Evolutionary conservation across 2,329 filamentous ascomycete species (phyloP).

Genomic region (Immersiporthe knoxdaviesiana): DNA sequence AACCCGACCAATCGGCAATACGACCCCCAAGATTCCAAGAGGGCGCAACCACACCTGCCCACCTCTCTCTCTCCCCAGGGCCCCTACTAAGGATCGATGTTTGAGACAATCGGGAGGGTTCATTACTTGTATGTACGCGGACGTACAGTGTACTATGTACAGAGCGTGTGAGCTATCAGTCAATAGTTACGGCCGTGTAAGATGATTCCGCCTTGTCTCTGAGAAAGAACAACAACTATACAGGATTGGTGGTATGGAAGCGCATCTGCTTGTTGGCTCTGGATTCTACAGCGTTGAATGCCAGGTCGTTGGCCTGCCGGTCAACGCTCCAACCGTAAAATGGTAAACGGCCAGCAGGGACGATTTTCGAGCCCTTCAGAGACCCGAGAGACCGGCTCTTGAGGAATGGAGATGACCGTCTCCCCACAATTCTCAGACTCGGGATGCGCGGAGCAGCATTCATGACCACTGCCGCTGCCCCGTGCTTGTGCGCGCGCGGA

Average conservation of each 20-base stretch:
- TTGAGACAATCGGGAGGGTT: neutral
- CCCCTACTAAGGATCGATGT: neutral
- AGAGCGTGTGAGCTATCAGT: neutral
- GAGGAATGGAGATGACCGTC: neutral
- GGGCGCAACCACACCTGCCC: neutral
- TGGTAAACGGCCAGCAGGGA: too few relatives aligned
- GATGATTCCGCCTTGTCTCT: neutral
- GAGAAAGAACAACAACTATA: neutral
- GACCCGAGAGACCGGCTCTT: slow-evolving; percentile 1
- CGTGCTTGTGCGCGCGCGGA: neutral
- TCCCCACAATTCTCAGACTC: neutral
- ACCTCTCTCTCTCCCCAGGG: too few relatives aligned
- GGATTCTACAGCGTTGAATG: too few relatives aligned
- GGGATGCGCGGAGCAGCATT: neutral
- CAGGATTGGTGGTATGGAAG: neutral
- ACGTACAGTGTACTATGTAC: too few relatives aligned
- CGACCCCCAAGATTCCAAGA: neutral
- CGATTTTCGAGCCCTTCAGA: neutral
- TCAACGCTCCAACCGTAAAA: neutral
- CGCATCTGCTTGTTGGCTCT: too few relatives aligned
- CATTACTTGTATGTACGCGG: too few relatives aligned
- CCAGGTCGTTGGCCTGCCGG: neutral
- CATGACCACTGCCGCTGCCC: neutral
- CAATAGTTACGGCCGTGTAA: neutral
- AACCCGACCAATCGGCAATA: slow-evolving; percentile 4